Base-by-base conservation (phyloP, 441 rosid species). In the Monsonia emarginata region DNA sequence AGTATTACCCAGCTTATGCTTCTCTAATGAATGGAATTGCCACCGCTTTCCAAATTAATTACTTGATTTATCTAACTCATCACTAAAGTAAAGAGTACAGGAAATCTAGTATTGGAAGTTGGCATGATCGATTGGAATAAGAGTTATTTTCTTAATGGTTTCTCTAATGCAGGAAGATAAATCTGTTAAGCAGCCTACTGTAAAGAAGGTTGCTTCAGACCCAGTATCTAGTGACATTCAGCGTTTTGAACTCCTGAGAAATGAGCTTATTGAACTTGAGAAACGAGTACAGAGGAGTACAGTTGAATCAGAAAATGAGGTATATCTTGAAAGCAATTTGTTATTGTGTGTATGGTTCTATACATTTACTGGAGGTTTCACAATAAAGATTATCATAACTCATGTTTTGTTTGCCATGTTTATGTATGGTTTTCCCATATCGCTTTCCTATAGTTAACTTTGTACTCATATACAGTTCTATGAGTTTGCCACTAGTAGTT, bases 231-330 rank as follows among this genome's bases (percentile, higher is more conserved):
- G 67, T 82, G 97, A 90, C 72, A 84, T 95, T 65, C 80, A 60
- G 64, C 89, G 97, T 31, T 95, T 91, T 46, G 96, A 91, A 80
- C 76, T 84, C 73, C 75, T 95, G 30, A 86, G 93, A 80, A 89
- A 81, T 68, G 99, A 95, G 79, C 86, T 95, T 18, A 86, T 91
- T 69, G 95, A 95, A 79, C 93, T 95, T 63, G 97, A 95, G 79
- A 86, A 83, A 72, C 87, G 97, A 61, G 93, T 95, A 67, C 91
- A 84, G 76, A 85, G 78, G 78, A 87, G 87, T 82, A 78, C 95
- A 34, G 76, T 83, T 78, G 84, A 83, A 56, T 81, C 89, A 25
- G 85, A 77, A 69, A 79, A 72, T 70, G 88, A 77, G 94, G 97
- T 89, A 73, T 68, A 75, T 18, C 62, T 18, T 14, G 50, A 40